These are phyloP conservation scores for Sugiyamaella paludigena DNA, from an alignment of 1,139 yeast species.

Conservation along the genomic window DNA sequence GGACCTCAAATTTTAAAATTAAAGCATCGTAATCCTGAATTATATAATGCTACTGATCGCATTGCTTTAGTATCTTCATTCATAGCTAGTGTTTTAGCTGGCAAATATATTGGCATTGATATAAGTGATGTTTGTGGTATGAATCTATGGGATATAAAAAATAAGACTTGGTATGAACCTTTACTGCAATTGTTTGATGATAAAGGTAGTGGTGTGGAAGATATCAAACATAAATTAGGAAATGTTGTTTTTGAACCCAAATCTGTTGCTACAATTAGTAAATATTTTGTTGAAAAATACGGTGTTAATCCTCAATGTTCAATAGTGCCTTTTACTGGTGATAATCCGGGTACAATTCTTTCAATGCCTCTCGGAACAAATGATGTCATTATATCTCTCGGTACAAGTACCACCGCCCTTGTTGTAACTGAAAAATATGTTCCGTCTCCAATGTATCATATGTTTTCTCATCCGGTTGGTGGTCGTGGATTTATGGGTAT, in stretches of 20 bases:
- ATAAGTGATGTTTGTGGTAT: slow-evolving; percentile 91
- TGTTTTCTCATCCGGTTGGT: slow-evolving; percentile 80
- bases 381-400: slow-evolving; percentile 78
- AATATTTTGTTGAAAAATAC: slow-evolving; percentile 61
- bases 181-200: slow-evolving; percentile 43
- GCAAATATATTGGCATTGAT: slow-evolving; percentile 63
- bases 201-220: slow-evolving; percentile 32
- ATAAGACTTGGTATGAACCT: slow-evolving; percentile 52
- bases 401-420: slow-evolving; percentile 86
- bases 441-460: slow-evolving; percentile 80
- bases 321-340: slow-evolving; percentile 77
- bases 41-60: slow-evolving; percentile 55
- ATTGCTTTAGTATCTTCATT: slow-evolving; percentile 80
- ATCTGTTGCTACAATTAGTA: slow-evolving; percentile 47
- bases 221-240: slow-evolving; percentile 52
- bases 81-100: slow-evolving; percentile 67
- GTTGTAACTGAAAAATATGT: slow-evolving; percentile 73
- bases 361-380: slow-evolving; percentile 74
- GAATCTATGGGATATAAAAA: slow-evolving; percentile 71
- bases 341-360: slow-evolving; percentile 83
- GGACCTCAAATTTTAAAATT: slow-evolving; percentile 85
- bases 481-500: slow-evolving; percentile 83
- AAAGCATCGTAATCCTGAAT: slow-evolving; percentile 52
- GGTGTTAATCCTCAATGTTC: slow-evolving; percentile 56
- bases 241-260: slow-evolving; percentile 40